Evolutionary conservation across 2,329 filamentous ascomycete species (phyloP).

Genomic region (Cercospora nicotianae): DNA sequence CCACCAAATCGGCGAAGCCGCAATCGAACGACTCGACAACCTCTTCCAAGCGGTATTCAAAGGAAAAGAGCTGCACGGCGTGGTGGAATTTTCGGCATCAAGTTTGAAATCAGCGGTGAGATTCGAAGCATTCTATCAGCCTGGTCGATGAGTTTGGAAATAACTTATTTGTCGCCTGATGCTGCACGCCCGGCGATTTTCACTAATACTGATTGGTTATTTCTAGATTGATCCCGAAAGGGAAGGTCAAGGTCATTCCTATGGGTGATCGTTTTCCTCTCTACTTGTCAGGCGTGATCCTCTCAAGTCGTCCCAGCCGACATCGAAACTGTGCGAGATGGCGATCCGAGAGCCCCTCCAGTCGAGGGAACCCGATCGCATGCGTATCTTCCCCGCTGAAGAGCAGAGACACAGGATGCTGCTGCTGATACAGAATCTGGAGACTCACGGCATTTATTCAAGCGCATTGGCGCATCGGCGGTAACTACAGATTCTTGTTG

Average conservation of each 20-base stretch:
- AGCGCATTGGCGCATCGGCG: not conserved
- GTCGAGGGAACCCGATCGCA: constrained; percentile 7
- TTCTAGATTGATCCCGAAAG: constrained; percentile 15
- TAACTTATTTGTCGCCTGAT: constrained; percentile 2
- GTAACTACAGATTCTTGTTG: not conserved
- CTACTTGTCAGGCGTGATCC: not conserved
- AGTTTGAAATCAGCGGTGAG: constrained; percentile 17
- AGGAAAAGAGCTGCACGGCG: constrained; percentile 30
- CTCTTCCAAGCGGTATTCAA: constrained; percentile 52
- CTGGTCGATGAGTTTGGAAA: constrained; percentile 12
- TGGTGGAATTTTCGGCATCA: constrained; percentile 23
- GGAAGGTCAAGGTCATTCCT: constrained; percentile 12
- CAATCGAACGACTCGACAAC: constrained; percentile 57
- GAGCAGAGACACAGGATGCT: not conserved
- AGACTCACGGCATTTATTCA: not conserved
- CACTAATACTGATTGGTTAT: constrained; percentile 7
- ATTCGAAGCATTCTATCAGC: constrained; percentile 18
- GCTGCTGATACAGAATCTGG: not conserved
- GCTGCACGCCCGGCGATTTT: not conserved
- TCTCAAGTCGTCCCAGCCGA: constrained; percentile 12
- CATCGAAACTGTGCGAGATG: constrained; percentile 4
- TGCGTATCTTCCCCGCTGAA: not conserved
- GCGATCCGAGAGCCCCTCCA: constrained; percentile 5
- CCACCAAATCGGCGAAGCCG: constrained; percentile 70
- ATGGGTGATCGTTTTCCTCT: constrained; percentile 12